A percentile compares a stretch with the other conserved stretches of the same genome.
Evolutionary conservation across 2,329 filamentous ascomycete species (phyloP).

Genomic region (Diplodia scrobiculata): DNA sequence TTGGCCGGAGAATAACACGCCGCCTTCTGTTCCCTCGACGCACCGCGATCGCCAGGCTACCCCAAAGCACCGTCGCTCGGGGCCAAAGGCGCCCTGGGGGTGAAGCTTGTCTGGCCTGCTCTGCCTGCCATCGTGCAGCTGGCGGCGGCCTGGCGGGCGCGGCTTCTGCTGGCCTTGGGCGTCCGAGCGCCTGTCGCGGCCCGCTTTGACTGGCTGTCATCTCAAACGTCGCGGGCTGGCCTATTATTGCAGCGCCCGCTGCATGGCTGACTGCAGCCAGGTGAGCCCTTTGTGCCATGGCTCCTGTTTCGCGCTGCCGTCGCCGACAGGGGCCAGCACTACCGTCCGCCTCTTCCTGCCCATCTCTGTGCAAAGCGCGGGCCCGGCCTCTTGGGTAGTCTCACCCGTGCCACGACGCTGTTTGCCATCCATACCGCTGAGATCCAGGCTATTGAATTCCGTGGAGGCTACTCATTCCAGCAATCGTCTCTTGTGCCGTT

Average conservation of each 20-base stretch:
- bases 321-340: slow-evolving; percentile 1
- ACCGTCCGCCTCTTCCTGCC: background rate
- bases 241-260: slow-evolving; percentile 20
- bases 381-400: background rate
- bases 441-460: slow-evolving; percentile 8
- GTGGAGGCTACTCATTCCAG: slow-evolving; percentile 4
- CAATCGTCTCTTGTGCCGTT: background rate
- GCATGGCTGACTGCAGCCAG: slow-evolving; percentile 26
- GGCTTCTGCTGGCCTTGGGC: no score
- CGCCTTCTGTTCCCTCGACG: background rate
- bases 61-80: slow-evolving; percentile 1
- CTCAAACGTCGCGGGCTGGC: background rate
- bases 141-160: background rate
- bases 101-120: slow-evolving; percentile 1
- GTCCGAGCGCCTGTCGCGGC: slow-evolving; percentile 12
- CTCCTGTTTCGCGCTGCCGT: slow-evolving; percentile 10
- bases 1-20: slow-evolving; percentile 12
- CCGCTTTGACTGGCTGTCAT: slow-evolving; percentile 7
- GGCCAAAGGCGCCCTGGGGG: slow-evolving; percentile 6
- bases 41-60: slow-evolving; percentile 1
- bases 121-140: background rate
- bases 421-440: background rate
- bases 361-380: background rate
- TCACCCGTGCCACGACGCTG: background rate
- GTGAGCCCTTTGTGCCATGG: slow-evolving; percentile 3